Base-by-base conservation (phyloP, 129 eudicot species). In the Daucus carota region DNA sequence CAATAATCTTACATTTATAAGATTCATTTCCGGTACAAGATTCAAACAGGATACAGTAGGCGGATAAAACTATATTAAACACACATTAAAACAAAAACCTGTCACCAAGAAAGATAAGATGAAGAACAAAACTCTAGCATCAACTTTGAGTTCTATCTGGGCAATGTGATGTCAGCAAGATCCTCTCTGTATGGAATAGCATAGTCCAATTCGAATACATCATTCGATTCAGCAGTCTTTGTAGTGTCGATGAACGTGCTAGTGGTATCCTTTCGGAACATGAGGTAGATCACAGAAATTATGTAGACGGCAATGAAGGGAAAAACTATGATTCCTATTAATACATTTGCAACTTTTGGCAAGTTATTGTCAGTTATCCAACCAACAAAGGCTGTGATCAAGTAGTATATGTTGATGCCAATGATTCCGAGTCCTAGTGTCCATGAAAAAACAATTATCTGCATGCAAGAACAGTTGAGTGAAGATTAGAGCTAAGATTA, bases 161-260 rank as follows among this genome's bases (percentile, higher is more conserved):
- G 80, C 46, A 80, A 32, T 26, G 73, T 80, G 15, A 80, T 80
- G 18, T 80, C 84, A 18, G 84, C 84, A 38, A 80, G 80, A 75
- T 80, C 84, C 77, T 80, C 84, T 57, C 84, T 80, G 46, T 50
- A 76, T 31, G 80, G 84, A 32, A 69, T 22, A 57, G 41, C 36
- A 1, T 15, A 48, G 13, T 67, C 38, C 60, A 48, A 40, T 43
- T 47, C 43, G 9, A 46, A 46, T 10, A 45, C 70, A 29, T 7
- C 47, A 8, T 66, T 62, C 10, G 66, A n/a, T 43, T 67, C 57
- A 1, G 29, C 80, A 45, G 36, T 26, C 34, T 77, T 77, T 46
- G 80, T 77, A 22, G 74, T 31, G 4, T 77, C 80, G 38, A 67
- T 46, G 15, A 67, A 77, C 0, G 80, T 77, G 5, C 36, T 44